Conservation (phyloP, 768 basidiomycete genomes). For the Macrolepiota albuminosa region DNA sequence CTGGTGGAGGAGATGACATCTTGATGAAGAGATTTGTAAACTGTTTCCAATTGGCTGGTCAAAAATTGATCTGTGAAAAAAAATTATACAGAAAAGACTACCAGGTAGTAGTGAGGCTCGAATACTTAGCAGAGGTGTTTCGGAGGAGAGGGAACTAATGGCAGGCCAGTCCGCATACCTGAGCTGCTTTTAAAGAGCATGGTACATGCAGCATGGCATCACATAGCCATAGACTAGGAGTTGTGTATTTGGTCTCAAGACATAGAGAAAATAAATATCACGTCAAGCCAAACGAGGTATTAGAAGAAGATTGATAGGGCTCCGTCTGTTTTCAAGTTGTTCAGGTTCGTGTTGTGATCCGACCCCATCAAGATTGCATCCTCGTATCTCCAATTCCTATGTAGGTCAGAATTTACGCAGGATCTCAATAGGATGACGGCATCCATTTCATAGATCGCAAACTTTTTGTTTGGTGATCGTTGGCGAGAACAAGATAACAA, state of each 20-base stretch:
- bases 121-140: not conserved
- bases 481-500: not conserved
- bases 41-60: not conserved
- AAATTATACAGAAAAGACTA: not conserved
- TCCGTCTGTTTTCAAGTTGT: not conserved
- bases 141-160: not conserved
- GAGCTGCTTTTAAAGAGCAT: not conserved
- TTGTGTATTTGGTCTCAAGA: not conserved
- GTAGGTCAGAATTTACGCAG: not conserved
- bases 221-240: not conserved
- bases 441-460: not conserved
- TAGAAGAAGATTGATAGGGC: not conserved
- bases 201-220: not conserved
- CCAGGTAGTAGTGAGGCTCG: not conserved
- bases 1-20: constrained; percentile 10
- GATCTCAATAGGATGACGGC: not conserved
- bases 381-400: not conserved
- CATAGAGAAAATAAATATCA: not conserved
- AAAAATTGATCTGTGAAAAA: not conserved
- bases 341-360: not conserved
- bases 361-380: not conserved
- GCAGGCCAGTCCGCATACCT: not conserved
- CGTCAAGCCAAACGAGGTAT: not conserved
- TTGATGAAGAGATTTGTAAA: not conserved
- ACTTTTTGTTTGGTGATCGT: not conserved